These are phyloP conservation scores for Carex pumila DNA, from an alignment of 176 grass and related monocot genomes.

Conservation along the genomic window DNA sequence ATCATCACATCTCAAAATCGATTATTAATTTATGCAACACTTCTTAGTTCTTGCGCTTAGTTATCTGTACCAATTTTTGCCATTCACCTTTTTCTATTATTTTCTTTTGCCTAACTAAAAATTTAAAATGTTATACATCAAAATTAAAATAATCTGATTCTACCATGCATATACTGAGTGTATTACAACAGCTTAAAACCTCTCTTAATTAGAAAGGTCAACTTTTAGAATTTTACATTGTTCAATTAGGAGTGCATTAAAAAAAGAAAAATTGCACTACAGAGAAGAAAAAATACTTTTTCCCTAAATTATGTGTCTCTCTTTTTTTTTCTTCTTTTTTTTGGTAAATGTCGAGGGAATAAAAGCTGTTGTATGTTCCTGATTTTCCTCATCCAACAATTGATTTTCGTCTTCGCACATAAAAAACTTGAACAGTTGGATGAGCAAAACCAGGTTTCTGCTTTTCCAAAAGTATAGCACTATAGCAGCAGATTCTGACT, in stretches of 20 bases:
- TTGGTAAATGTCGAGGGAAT: too few species aligned
- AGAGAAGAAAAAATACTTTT: neutral
- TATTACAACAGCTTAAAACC: neutral
- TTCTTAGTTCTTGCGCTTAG: neutral
- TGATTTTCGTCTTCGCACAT: too few species aligned
- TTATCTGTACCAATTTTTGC: neutral
- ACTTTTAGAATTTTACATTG: neutral
- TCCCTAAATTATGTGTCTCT: too few species aligned
- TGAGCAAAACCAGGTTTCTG: too few species aligned
- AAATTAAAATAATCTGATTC: neutral
- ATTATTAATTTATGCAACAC: neutral
- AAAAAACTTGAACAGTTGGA: too few species aligned
- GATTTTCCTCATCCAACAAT: too few species aligned
- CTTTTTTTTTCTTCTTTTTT: too few species aligned
- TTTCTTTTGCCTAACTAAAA: neutral
- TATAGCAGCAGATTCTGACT: too few species aligned
- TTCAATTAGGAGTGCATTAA: neutral
- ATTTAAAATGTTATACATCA: neutral
- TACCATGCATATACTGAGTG: too few species aligned
- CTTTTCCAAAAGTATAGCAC: too few species aligned
- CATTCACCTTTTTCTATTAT: neutral
- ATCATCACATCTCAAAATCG: neutral
- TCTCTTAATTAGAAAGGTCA: neutral
- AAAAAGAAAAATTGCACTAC: neutral
- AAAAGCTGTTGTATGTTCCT: too few species aligned